phyloP scores from a whole-genome alignment of 371 early-diverging fungal species.

The Haplosporangium sp. region DNA sequence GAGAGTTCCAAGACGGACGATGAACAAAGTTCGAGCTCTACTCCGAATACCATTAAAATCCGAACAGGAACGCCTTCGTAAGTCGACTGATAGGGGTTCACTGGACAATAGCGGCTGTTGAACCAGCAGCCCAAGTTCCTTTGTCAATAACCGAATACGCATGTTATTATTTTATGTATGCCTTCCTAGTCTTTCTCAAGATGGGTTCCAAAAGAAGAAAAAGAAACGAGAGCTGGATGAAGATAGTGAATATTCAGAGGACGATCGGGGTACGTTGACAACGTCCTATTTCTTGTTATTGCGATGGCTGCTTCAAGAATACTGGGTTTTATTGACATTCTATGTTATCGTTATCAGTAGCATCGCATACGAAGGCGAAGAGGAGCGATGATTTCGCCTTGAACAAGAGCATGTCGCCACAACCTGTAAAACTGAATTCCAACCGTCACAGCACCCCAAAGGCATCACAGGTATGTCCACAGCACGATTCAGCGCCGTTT shows the following conservation, averaged over 20 bases:
- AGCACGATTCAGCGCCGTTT: no score
- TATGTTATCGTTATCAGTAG: neutral
- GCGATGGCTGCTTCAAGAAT: neutral
- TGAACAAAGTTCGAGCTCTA: conserved; percentile 31
- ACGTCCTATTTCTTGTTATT: neutral
- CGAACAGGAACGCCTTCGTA: conserved; percentile 45
- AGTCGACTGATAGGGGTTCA: neutral
- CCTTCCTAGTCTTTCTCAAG: conserved; percentile 18
- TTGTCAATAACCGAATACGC: no score
- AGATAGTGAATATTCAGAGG: conserved; percentile 54
- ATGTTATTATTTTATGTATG: neutral
- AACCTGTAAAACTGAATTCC: conserved; percentile 30
- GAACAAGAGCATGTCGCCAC: conserved; percentile 45
- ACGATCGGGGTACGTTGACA: conserved; percentile 34
- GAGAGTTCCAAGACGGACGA: conserved; percentile 43
- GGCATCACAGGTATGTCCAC: conserved; percentile 28
- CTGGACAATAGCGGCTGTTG: no score
- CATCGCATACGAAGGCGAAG: conserved; percentile 26
- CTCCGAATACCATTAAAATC: conserved; percentile 40
- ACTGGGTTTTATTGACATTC: no score
- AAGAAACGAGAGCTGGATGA: conserved; percentile 46
- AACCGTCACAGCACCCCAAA: conserved; percentile 39
- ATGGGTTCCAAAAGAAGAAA: conserved; percentile 34
- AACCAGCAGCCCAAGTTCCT: no score
- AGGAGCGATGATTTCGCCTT: conserved; percentile 35